Percentiles rank a stretch among this genome's conserved stretches.
These are phyloP conservation scores for Pichia sp. DNA, from an alignment of 1,139 yeast species.

Conservation along the genomic window DNA sequence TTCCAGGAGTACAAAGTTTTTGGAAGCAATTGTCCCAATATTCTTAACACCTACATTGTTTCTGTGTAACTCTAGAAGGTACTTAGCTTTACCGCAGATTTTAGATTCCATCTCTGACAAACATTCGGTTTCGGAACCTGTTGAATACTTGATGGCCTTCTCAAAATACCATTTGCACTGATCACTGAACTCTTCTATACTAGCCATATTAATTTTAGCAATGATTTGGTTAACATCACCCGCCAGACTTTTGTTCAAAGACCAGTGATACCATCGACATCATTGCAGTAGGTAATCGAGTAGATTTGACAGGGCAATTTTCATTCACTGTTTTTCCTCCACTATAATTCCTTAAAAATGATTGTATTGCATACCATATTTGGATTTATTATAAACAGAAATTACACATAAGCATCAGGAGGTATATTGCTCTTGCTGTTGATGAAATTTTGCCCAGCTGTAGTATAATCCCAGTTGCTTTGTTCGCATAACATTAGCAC, in stretches of 20 bases:
- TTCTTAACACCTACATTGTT: neutral
- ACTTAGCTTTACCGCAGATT: neutral
- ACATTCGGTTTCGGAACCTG: neutral
- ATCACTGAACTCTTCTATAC: neutral
- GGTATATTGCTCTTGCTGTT: constrained; percentile 56
- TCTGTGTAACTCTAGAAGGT: neutral
- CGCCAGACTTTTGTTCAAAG: neutral
- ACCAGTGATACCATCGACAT: too few species aligned
- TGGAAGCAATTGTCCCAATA: neutral
- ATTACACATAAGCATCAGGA: constrained; percentile 45
- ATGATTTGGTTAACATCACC: neutral
- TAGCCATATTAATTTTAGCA: constrained; percentile 7
- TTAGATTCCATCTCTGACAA: constrained; percentile 1
- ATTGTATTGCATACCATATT: neutral
- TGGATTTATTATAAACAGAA: too few species aligned
- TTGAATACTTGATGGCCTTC: constrained; percentile 12
- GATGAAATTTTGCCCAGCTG: constrained; percentile 67
- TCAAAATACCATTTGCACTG: constrained; percentile 13
- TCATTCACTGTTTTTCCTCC: too few species aligned
- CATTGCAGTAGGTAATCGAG: neutral
- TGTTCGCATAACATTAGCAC: constrained; percentile 85
- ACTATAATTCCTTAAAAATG: too few species aligned
- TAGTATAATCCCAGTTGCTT: constrained; percentile 76
- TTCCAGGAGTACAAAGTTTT: neutral
- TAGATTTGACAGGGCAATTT: neutral